Evolutionary conservation across 2,329 filamentous ascomycete genomes (phyloP), one percentile per base, ranked within the genome.

Genomic region (Aspergillus japonicus): DNA sequence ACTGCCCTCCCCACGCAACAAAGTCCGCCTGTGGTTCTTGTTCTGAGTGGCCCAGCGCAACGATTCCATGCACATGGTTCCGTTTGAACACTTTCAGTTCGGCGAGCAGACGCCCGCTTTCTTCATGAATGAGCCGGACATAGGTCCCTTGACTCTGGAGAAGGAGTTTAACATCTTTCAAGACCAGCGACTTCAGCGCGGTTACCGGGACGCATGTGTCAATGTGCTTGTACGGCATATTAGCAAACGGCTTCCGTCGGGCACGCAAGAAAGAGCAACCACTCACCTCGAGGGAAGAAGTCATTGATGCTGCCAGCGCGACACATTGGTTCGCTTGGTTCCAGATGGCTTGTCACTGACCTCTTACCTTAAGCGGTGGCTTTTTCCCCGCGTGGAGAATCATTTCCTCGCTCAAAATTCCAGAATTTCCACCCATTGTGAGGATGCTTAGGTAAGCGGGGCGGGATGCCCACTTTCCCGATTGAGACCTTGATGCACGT

Each of bases 1-100:
- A 83, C 16, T 81, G 80, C 1, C 87, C 89, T 44, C 92, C 92
- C 90, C 91, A 96, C 16, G 88, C 75, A 5, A 94, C 78, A 19
- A 78, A 57, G 33, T 62, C 68, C 5, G 63, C 52, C 60, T 62
- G 56, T 54, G 58, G 42, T 39, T 66, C 44, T 49, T 61, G 55
- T 61, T 66, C 52, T 51, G 57, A 57, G 44, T 67, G 64, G 48
- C 62, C 58, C 26, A 73, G 62, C 54, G 67, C 56, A 49, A 74
- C 61, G 60, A 77, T 75, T 7, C 76, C 77, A 64, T 79, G 75
- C 8, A 78, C 62, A 66, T 74, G 72, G 56, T 73, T 76, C 53
- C 74, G 69, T 55, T 72, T 68, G 59, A 77, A 75, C n/a, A 69
- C 62, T 57, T 66, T 71, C 24, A 73, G 50, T 52, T 73, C 68